Conservation (phyloP, 371 early-diverging fungal genomes). For the Syncephalastrum racemosum region DNA sequence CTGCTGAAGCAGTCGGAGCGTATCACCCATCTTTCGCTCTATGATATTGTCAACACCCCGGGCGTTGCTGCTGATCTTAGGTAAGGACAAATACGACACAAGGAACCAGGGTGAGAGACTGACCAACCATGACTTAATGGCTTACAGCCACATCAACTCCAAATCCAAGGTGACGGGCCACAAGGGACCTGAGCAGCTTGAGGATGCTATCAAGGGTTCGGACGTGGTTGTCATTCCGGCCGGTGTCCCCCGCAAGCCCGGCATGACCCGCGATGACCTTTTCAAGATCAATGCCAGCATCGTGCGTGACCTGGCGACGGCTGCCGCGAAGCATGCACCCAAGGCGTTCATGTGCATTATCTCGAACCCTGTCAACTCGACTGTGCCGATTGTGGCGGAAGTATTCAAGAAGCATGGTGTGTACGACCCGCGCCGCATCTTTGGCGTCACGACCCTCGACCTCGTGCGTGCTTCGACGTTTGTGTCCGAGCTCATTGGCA, state of each 20-base stretch:
- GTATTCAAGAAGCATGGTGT: conserved; percentile 72
- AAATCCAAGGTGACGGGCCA: conserved; percentile 64
- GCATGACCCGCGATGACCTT: conserved; percentile 90
- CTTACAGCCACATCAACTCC: conserved; percentile 70
- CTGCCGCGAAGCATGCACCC: conserved; percentile 76
- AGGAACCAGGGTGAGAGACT: neutral
- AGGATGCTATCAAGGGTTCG: conserved; percentile 50
- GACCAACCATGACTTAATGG: neutral
- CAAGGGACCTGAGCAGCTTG: conserved; percentile 38
- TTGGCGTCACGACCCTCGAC: conserved; percentile 92
- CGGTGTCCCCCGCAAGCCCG: conserved; percentile 90
- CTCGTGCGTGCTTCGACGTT: conserved; percentile 88
- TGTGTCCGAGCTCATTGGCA: conserved; percentile 58
- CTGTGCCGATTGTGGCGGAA: conserved; percentile 86
- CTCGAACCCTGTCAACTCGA: conserved; percentile 93
- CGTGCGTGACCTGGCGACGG: conserved; percentile 77
- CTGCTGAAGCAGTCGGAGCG: conserved; percentile 75
- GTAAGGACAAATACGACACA: conserved; percentile 26
- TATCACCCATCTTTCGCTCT: conserved; percentile 67
- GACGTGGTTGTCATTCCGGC: conserved; percentile 90
- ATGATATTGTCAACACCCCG: conserved; percentile 75
- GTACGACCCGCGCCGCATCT: conserved; percentile 85
- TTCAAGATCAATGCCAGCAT: conserved; percentile 92
- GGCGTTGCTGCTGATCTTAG: conserved; percentile 79
- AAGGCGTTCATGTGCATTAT: conserved; percentile 82